Evolutionary conservation across 2,329 filamentous ascomycete species (phyloP), one percentile per base, ranked within the genome.

Genomic region (Lachnellula willkommii): DNA sequence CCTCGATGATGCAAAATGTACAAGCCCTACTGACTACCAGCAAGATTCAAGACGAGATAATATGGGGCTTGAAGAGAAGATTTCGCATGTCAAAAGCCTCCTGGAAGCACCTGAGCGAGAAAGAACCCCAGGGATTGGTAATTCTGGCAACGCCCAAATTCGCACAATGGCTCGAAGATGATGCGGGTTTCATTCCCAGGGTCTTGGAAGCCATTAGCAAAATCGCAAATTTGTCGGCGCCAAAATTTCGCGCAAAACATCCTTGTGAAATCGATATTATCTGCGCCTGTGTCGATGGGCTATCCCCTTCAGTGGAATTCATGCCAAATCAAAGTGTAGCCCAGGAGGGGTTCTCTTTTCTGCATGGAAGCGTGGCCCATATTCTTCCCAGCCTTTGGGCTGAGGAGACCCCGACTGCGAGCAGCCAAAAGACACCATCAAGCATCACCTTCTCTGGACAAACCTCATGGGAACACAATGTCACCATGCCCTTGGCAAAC

Each of bases 401-500:
- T 17, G 15, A 43, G 2, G 52, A 57, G 5, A 49, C 53, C 37
- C 12, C 26, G 17, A 15, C 46, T 12, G 20, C n/a, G 20, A 45
- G 12, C 24, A 51, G 15, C 24, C 47, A 59, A 26, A 53, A 49
- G 5, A 47, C 60, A 26, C 54, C 54, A 32, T 62, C 63, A 15
- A 65, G 58, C 26, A 52, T 69, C 20, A 63, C 62, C 6, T 61
- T 69, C 48, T 55, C 56, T n/a, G 50, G 51, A 14, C 24, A 48
- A 40, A 28, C 12, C 35, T 43, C 47, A 50, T 43, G 26, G 5
- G 20, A 35, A 17, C 39, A 48, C 15, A 40, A 59, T 40, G 28
- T 65, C 20, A 68, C 77, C 5, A 56, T 92, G 2, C 89, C 89
- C 2, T 73, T 94, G 26, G 85, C 89, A 42, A 89, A 90, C 65